Conservation (phyloP, 257 asterid species). For the Parsonsia alboflavescens region DNA sequence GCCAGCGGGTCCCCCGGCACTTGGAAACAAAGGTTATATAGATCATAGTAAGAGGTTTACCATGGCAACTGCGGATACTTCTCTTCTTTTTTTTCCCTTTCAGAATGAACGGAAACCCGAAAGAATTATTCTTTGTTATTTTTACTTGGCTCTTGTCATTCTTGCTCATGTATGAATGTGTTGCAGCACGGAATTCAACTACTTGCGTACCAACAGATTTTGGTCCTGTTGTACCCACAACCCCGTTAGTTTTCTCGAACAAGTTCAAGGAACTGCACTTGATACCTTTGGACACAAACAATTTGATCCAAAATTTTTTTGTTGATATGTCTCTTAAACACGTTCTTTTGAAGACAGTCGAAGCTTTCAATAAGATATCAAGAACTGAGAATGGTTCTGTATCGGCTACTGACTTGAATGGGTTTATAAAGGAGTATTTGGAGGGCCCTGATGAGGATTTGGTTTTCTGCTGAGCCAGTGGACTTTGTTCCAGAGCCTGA, state of each 20-base stretch:
- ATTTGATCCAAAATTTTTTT: conserved; percentile 72
- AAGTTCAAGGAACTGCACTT: conserved; percentile 59
- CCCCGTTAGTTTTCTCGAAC: conserved; percentile 60
- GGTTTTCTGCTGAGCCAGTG: conserved; percentile 42
- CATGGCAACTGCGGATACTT: background rate
- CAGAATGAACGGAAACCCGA: conserved; percentile 15
- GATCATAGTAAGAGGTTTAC: background rate
- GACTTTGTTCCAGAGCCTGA: conserved; percentile 59
- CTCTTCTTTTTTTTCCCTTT: background rate
- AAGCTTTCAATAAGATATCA: conserved; percentile 39
- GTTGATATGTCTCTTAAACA: conserved; percentile 66
- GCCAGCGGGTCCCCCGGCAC: conserved; percentile 6
- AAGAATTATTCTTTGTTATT: background rate
- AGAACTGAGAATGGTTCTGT: conserved; percentile 37
- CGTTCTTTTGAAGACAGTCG: conserved; percentile 30
- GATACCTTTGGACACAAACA: conserved; percentile 40
- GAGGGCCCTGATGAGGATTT: conserved; percentile 49
- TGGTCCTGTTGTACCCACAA: conserved; percentile 51
- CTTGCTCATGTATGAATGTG: conserved; percentile 9
- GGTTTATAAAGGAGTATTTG: conserved; percentile 36
- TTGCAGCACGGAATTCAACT: conserved; percentile 1
- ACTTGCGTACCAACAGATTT: conserved; percentile 24
- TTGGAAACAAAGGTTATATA: background rate
- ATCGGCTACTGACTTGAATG: conserved; percentile 24
- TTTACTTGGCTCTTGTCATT: conserved; percentile 15